Percentiles rank a stretch among this genome's conserved stretches.
Conservation (phyloP, 192 early-diverging fungal species). For the Fimicolochytrium jonesii region DNA sequence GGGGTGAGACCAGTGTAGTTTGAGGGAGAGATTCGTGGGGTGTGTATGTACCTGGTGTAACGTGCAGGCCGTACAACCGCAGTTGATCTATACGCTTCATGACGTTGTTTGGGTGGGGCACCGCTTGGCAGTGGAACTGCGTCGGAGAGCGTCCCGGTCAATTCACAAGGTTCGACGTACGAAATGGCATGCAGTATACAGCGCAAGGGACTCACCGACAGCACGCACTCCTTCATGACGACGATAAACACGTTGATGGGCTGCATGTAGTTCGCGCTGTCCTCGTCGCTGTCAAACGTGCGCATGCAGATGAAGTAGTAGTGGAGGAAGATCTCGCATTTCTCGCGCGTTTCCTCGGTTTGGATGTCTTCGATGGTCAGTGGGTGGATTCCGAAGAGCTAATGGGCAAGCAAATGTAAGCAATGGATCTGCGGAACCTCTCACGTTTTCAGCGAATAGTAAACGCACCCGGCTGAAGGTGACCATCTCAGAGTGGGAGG, state of each 20-base stretch:
- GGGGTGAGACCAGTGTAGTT: too few relatives aligned
- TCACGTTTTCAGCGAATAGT: too few relatives aligned
- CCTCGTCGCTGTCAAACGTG: constrained; percentile 41
- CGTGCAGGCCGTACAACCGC: constrained; percentile 73
- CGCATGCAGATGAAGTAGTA: constrained; percentile 94
- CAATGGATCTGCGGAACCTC: too few relatives aligned
- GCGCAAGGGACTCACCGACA: constrained; percentile 48
- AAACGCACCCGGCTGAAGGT: constrained; percentile 25
- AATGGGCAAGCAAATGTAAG: too few relatives aligned
- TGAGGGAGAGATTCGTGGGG: too few relatives aligned
- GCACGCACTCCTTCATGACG: constrained; percentile 52
- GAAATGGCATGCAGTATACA: too few relatives aligned
- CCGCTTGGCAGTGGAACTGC: constrained; percentile 78
- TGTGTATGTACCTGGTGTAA: too few relatives aligned
- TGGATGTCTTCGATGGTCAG: constrained; percentile 89
- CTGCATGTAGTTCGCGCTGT: constrained; percentile 40
- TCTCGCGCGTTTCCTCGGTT: constrained; percentile 85
- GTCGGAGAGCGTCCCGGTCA: too few relatives aligned
- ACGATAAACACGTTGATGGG: constrained; percentile 56
- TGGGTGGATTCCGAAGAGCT: constrained; percentile 82
- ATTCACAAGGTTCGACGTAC: too few relatives aligned
- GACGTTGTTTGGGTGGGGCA: constrained; percentile 80
- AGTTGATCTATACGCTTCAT: constrained; percentile 80
- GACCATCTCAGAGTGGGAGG: constrained; percentile 41
- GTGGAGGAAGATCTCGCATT: constrained; percentile 85